A percentile compares a stretch with the other conserved stretches of the same genome.
Conservation (phyloP, 306 rosid genomes). For the Fagus sylvatica region DNA sequence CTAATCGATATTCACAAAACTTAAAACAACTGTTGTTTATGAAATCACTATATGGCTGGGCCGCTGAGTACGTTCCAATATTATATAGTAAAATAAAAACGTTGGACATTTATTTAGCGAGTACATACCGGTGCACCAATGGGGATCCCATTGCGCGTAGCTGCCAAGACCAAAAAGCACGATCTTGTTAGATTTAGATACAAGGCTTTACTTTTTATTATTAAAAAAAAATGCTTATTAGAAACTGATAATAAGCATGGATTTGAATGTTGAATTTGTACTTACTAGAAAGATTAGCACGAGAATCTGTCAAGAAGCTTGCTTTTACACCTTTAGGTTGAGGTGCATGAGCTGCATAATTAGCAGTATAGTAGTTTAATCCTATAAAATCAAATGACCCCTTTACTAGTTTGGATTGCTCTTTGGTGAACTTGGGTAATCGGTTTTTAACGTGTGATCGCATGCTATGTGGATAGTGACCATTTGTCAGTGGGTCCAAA, state of each 20-base stretch:
- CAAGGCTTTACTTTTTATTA: too few relatives aligned
- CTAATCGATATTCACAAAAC: too few relatives aligned
- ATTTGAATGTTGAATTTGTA: background rate
- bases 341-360: slow-evolving; percentile 39
- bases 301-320: slow-evolving; percentile 36
- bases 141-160: slow-evolving; percentile 35
- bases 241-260: background rate
- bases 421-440: slow-evolving; percentile 49
- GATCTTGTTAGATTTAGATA: background rate
- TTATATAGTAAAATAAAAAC: too few relatives aligned
- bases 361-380: slow-evolving; percentile 54
- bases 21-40: too few relatives aligned
- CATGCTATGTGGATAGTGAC: slow-evolving; percentile 55
- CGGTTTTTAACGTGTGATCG: slow-evolving; percentile 35
- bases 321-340: slow-evolving; percentile 2
- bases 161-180: slow-evolving; percentile 8
- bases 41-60: too few relatives aligned
- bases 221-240: too few relatives aligned
- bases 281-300: slow-evolving; percentile 37
- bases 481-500: slow-evolving; percentile 58
- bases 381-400: slow-evolving; percentile 66
- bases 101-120: too few relatives aligned
- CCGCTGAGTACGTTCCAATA: too few relatives aligned
- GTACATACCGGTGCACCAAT: slow-evolving; percentile 52
- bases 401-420: slow-evolving; percentile 39